Evolutionary conservation across 1,284 basidiomycete species (phyloP).

Genomic region (Tilletia horrida): DNA sequence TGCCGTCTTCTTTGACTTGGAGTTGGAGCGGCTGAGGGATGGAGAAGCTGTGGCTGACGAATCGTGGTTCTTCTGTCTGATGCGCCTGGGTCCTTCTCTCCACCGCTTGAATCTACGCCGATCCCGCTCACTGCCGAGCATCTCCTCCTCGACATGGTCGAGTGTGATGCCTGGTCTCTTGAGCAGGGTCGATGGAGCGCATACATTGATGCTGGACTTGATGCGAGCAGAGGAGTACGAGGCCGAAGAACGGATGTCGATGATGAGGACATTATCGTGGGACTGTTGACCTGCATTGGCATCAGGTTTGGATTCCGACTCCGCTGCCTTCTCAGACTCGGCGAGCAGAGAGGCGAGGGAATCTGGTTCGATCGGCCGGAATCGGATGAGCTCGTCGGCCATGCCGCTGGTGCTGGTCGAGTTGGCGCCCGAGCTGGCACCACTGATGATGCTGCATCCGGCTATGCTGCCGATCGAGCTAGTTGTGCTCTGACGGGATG

Average conservation of each 20-base stretch:
- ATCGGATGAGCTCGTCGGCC: neutral
- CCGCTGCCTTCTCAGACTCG: neutral
- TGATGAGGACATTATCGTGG: constrained; percentile 58
- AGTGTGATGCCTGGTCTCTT: constrained; percentile 49
- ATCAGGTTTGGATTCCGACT: neutral
- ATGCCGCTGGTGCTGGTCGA: neutral
- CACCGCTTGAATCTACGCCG: constrained; percentile 38
- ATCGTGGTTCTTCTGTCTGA: neutral
- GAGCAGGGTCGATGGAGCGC: constrained; percentile 88
- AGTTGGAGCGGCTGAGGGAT: constrained; percentile 11
- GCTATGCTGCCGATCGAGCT: neutral
- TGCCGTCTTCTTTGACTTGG: neutral
- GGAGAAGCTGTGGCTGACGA: too few species aligned
- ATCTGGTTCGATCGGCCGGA: constrained; percentile 1
- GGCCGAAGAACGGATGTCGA: constrained; percentile 80
- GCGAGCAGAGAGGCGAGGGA: neutral
- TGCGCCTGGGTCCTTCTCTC: constrained; percentile 29
- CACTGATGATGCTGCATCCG: constrained; percentile 17
- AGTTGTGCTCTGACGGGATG: neutral
- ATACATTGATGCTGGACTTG: constrained; percentile 71
- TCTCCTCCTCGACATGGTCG: constrained; percentile 47
- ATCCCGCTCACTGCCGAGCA: constrained; percentile 38
- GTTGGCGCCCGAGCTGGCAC: neutral
- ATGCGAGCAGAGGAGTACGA: constrained; percentile 41
- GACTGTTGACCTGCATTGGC: neutral